These are phyloP conservation scores for Ceratocystis lukuohia DNA, from an alignment of 2,329 filamentous ascomycete species.

Conservation along the genomic window DNA sequence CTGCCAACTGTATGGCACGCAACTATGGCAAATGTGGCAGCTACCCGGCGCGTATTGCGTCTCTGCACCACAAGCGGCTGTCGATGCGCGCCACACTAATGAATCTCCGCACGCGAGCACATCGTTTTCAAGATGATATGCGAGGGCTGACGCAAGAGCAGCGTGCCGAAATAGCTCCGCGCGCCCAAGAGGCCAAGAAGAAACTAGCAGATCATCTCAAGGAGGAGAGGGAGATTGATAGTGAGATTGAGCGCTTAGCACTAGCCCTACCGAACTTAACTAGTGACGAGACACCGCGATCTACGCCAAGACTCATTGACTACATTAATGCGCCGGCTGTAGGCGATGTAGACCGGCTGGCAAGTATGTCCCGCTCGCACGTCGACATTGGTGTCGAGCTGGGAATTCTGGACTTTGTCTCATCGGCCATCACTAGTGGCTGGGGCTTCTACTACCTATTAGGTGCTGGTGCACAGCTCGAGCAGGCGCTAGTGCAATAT, in stretches of 20 bases:
- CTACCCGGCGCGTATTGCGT: constrained; percentile 43
- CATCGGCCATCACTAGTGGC: constrained; percentile 66
- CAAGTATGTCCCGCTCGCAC: constrained; percentile 42
- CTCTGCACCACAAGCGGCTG: constrained; percentile 44
- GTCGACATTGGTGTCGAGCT: constrained; percentile 75
- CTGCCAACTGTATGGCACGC: constrained; percentile 68
- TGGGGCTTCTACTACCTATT: constrained; percentile 98
- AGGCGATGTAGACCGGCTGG: constrained; percentile 23
- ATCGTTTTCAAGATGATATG: constrained; percentile 30
- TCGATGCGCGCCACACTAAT: constrained; percentile 42
- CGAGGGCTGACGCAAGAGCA: constrained; percentile 27
- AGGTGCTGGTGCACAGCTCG: constrained; percentile 84
- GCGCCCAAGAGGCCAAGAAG: constrained; percentile 52
- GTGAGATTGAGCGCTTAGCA: constrained; percentile 61
- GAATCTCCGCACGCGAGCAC: constrained; percentile 27
- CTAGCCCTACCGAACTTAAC: constrained; percentile 78
- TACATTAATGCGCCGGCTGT: constrained; percentile 61
- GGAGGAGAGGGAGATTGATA: constrained; percentile 43
- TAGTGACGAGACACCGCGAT: constrained; percentile 58
- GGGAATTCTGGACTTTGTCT: constrained; percentile 80
- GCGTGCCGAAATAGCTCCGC: constrained; percentile 43
- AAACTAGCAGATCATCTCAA: constrained; percentile 47
- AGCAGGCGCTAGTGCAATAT: constrained; percentile 85
- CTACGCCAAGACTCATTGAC: constrained; percentile 49
- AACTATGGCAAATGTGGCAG: constrained; percentile 55